A percentile compares a stretch with the other conserved stretches of the same genome.
Conservation (phyloP, 2,329 filamentous ascomycete genomes). For the Aureobasidium sp. region DNA sequence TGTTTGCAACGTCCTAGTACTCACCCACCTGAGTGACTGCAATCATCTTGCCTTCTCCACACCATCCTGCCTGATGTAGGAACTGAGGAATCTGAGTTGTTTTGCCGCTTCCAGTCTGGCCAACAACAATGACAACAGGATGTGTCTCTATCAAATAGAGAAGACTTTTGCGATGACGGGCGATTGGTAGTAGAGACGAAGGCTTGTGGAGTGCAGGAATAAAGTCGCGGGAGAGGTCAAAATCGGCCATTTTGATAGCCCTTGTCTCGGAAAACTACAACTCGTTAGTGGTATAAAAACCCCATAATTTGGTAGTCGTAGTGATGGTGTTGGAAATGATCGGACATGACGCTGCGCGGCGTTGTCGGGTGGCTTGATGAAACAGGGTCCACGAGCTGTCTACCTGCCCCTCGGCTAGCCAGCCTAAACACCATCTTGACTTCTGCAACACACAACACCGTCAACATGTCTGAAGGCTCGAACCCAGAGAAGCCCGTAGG, state of each 20-base stretch:
- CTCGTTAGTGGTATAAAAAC: no score
- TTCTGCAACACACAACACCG: background rate
- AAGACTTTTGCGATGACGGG: conserved; percentile 68
- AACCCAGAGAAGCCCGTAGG: conserved; percentile 7
- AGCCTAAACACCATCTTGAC: background rate
- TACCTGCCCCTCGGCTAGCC: background rate
- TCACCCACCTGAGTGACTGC: conserved; percentile 76
- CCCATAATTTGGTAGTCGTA: no score
- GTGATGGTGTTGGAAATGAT: background rate
- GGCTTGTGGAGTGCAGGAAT: conserved; percentile 86
- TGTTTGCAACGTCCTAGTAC: conserved; percentile 15
- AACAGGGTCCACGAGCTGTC: background rate
- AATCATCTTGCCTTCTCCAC: conserved; percentile 69
- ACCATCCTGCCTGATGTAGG: conserved; percentile 83
- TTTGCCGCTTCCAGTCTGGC: conserved; percentile 91
- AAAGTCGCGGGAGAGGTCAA: conserved; percentile 33
- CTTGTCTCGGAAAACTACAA: background rate
- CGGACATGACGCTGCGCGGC: background rate
- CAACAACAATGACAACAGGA: conserved; percentile 80
- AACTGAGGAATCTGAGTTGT: conserved; percentile 94
- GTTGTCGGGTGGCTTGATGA: background rate
- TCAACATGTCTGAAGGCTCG: conserved; percentile 5
- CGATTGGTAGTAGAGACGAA: conserved; percentile 72
- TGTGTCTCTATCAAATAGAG: conserved; percentile 80
- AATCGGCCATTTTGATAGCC: conserved; percentile 21